Evolutionary conservation across 257 asterid species (phyloP), one percentile per base, ranked within the genome.

Genomic region (Lithospermum erythrorhizon): DNA sequence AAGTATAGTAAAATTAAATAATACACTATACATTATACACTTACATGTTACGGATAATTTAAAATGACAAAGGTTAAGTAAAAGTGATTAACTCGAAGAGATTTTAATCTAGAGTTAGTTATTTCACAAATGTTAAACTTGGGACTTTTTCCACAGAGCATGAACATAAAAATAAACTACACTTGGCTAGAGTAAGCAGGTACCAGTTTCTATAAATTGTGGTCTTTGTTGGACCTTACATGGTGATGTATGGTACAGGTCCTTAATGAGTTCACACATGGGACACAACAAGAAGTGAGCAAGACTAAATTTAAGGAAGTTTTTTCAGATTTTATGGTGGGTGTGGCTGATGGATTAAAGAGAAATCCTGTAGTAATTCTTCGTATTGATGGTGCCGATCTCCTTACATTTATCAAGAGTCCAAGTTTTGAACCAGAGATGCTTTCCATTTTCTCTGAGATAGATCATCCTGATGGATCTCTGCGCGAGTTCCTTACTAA

Each of bases 341-440:
- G 97, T 75, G 84, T 93, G 97, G 98, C 98, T 64, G 86, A 94
- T 29, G 98, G 97, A 49, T 66, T 93, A 71, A 84, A 93, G 77
- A 83, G 98, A 60, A 95, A 91, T 41, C 94, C 98, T 11, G 84
- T 91, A 25, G 87, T 88, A 53, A 89, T 91, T 70, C 95, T 91
- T 59, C 95, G 96, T 51, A 85, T 91, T 17, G 98, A 88, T 58
- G 98, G 95, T 0, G 87, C 79, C 56, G 98, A 90, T 57, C 95
- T 90, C 51, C 73, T 72, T 51, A 95, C 83, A 76, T 87, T 79
- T 65, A 67, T 85, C 35, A 61, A 59, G 20, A 57, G 83, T 70
- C 77, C 91, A 37, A 57, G 64, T 29, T 82, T 78, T 20, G 91
- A 90, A 67, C 79, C 87, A 0, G 94, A 90, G 72, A 72, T 79